These are phyloP conservation scores for Aspergillus clavatus DNA, from an alignment of 2,329 filamentous ascomycete species.

Conservation along the genomic window DNA sequence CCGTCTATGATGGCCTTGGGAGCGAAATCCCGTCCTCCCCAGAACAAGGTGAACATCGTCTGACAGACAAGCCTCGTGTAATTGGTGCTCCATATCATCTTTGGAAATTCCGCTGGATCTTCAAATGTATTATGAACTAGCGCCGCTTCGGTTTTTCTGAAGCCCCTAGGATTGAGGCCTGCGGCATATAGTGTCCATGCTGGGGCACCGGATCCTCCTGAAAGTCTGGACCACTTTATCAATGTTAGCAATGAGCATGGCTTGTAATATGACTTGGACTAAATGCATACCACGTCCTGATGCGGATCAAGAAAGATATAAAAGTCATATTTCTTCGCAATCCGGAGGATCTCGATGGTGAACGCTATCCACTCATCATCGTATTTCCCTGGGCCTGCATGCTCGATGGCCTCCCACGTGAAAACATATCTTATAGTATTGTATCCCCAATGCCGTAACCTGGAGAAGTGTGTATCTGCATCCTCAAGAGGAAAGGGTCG, in stretches of 20 bases:
- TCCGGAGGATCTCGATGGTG: slow-evolving; percentile 76
- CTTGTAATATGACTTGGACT: slow-evolving; percentile 1
- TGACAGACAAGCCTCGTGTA: slow-evolving; percentile 82
- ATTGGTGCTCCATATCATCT: slow-evolving; percentile 99
- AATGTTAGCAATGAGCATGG: slow-evolving; percentile 23
- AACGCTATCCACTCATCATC: slow-evolving; percentile 91
- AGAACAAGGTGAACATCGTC: slow-evolving; percentile 92
- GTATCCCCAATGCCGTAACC: slow-evolving; percentile 84
- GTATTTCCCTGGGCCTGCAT: slow-evolving; percentile 82
- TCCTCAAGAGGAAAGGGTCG: slow-evolving; percentile 80
- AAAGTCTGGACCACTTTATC: slow-evolving; percentile 83
- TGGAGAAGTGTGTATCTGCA: slow-evolving; percentile 78
- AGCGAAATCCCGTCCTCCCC: slow-evolving; percentile 82
- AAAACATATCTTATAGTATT: slow-evolving; percentile 96
- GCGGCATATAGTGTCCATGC: slow-evolving; percentile 98
- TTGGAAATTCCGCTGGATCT: slow-evolving; percentile 79
- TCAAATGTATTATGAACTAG: slow-evolving; percentile 93
- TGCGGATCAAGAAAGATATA: slow-evolving; percentile 99
- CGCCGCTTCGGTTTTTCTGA: slow-evolving; percentile 81
- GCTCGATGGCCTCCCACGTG: slow-evolving; percentile 98
- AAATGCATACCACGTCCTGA: slow-evolving; percentile 76
- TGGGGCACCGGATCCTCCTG: slow-evolving; percentile 89
- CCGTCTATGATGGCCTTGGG: slow-evolving; percentile 95
- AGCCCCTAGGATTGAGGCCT: slow-evolving; percentile 80
- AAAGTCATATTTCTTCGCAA: slow-evolving; percentile 86